Base-by-base conservation (phyloP, 2,329 filamentous ascomycete genomes). In the Fusarium chuoi region DNA sequence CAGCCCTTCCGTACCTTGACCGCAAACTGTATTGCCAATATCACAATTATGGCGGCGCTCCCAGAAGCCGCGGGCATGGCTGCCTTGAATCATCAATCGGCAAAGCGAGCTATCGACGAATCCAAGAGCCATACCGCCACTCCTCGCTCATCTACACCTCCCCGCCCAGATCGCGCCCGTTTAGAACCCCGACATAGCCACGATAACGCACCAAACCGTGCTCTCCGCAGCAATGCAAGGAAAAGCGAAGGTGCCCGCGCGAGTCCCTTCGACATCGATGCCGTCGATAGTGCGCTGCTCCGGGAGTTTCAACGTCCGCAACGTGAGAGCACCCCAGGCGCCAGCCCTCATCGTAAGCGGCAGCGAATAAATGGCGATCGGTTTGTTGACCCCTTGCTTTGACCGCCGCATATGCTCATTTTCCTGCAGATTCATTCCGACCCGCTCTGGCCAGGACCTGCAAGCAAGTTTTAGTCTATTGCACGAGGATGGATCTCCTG, bases 391-490 rank as follows among this genome's bases (percentile, higher is more conserved):
- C 42, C 44, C 45, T 44, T 28, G 22, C 44, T 38, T 24, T 48
- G 35, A 26, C 42, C 59, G 33, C 24, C 24, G 28, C 41, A 48
- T 61, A 22, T 46, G 64, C 78, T 83, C 62, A 81, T 74, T 54
- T 48, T 51, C 24, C 41, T 57, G 65, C 80, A 97, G 96, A 78
- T 99, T 99, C 81, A 98, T 99, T 76, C 96, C 96, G 35, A 97
- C 96, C 77, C 90, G 96, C 46, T 92, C 95, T 74, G 96, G 96
- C 11, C 95, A 98, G 82, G 96, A 99, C 82, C 86, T 98, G 30
- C 93, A 96, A 81, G 95, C 96, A 60, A 97, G 95, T 82, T 98
- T 96, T 83, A 98, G 92, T 80, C 86, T 98, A 62, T 87, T 98
- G 35, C 94, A 97, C 79, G 96, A 98, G 71, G 95, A 98, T 81